Base-by-base conservation (phyloP, 305 asterid species). In the Rubia balearica region DNA sequence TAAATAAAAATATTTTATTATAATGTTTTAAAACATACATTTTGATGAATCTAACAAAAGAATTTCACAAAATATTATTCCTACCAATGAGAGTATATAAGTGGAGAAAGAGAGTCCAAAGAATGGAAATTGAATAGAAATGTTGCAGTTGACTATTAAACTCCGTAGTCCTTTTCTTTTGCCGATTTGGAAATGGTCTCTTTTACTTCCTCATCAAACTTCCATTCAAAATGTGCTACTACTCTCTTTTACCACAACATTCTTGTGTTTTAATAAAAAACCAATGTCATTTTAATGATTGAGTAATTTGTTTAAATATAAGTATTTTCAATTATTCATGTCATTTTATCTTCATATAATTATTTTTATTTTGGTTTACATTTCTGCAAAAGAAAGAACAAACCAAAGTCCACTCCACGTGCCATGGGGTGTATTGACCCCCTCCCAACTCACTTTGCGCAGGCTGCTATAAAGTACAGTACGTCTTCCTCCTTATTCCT, bases 401-500 rank as follows among this genome's bases (percentile, higher is more conserved):
- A 53, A 53, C 60, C 60, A 53, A 24, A 60, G 65, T 60, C 65
- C 41, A 60, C 42, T 60, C 42, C 65, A 60, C 65, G 65, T 60
- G 65, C 65, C 65, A 60, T 60, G 6, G 65, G 61, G 63, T 57
- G 63, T 57, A 8, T 57, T 24, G 38, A 12, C n/a, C n/a, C 40
- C 6, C 66, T 14, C 45, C 66, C 21, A 14, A 30, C 66, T 27
- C 45, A 61, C 66, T 30, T 30, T 67, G 7, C 24, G 3, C 24
- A 24, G 70, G 60, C 60, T 24, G 71, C 56, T 60, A 27, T 64
- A 61, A 30, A 61, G 24, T 16, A 61, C 41, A 22, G 14, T 59
- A 30, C 65, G 27, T 56, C 36, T 21, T 46, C 75, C 75, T 59
- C 2, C 65, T 13, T 56, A 27, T 21, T 46, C 75, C 75, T 72